Percentiles rank a stretch among this genome's conserved stretches.
Conservation (phyloP, 768 basidiomycete species). For the Hygrophorus pudorinus region DNA sequence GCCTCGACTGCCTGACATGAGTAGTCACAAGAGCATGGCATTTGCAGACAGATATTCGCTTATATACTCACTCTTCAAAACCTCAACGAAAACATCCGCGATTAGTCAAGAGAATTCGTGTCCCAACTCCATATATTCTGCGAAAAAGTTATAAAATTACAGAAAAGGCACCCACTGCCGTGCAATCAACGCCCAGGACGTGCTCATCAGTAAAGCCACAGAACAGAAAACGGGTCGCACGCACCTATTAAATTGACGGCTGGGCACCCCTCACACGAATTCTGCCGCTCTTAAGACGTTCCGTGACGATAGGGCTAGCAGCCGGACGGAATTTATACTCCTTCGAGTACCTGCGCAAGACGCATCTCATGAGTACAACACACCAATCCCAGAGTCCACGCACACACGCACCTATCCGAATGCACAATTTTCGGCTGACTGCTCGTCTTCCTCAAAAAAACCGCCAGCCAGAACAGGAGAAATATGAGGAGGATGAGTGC, state of each 20-base stretch:
- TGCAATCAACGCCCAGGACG: too few relatives aligned
- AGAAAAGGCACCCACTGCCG: too few relatives aligned
- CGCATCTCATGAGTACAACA: neutral
- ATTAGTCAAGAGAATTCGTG: too few relatives aligned
- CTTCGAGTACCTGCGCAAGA: constrained; percentile 58
- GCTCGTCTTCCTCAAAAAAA: constrained; percentile 23
- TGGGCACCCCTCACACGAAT: constrained; percentile 60
- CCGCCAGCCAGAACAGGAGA: constrained; percentile 34
- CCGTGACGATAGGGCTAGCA: constrained; percentile 75
- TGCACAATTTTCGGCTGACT: constrained; percentile 38
- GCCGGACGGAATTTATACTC: constrained; percentile 78
- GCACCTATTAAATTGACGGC: constrained; percentile 23
- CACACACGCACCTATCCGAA: constrained; percentile 45
- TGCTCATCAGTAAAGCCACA: too few relatives aligned
- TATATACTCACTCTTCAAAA: too few relatives aligned
- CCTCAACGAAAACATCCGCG: too few relatives aligned
- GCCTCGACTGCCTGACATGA: too few relatives aligned
- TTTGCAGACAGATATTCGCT: too few relatives aligned
- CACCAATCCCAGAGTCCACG: neutral
- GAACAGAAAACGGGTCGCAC: too few relatives aligned
- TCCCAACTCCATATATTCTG: too few relatives aligned
- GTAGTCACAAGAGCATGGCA: too few relatives aligned
- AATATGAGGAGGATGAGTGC: constrained; percentile 31
- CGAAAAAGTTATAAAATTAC: too few relatives aligned
- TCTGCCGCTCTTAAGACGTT: constrained; percentile 62